A percentile compares a stretch with the other conserved stretches of the same genome.
These are phyloP conservation scores for Plasmodium fragile DNA, from an alignment of 169 alveolate genomes.

Conservation along the genomic window DNA sequence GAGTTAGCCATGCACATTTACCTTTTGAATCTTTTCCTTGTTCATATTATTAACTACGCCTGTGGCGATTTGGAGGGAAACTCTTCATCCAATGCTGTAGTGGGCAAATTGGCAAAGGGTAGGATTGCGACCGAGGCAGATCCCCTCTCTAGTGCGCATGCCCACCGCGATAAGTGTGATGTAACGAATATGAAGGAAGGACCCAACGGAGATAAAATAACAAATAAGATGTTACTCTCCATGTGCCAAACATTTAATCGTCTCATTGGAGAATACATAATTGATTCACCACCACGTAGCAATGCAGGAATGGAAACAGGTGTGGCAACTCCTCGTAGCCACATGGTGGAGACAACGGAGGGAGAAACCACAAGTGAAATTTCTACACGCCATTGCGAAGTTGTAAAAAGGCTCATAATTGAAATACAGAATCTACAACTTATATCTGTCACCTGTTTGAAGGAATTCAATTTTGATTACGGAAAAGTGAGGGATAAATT, in stretches of 20 bases:
- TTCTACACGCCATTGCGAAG: background rate
- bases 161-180: background rate
- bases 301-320: background rate
- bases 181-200: background rate
- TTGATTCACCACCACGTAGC: background rate
- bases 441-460: constrained; percentile 19
- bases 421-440: background rate
- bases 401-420: background rate
- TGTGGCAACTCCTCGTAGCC: background rate
- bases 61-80: background rate
- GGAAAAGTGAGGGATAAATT: constrained; percentile 7
- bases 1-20: constrained; percentile 44
- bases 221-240: background rate
- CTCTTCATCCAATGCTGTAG: background rate
- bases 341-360: background rate
- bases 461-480: constrained; percentile 24
- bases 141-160: background rate
- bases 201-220: background rate
- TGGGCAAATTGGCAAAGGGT: background rate
- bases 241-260: background rate
- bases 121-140: background rate
- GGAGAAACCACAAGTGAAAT: background rate
- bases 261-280: background rate
- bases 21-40: constrained; percentile 5
- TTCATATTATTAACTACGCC: background rate